Evolutionary conservation across 2,329 filamentous ascomycete species (phyloP), one percentile per base, ranked within the genome.

Genomic region (Orbilia ellipsospora): DNA sequence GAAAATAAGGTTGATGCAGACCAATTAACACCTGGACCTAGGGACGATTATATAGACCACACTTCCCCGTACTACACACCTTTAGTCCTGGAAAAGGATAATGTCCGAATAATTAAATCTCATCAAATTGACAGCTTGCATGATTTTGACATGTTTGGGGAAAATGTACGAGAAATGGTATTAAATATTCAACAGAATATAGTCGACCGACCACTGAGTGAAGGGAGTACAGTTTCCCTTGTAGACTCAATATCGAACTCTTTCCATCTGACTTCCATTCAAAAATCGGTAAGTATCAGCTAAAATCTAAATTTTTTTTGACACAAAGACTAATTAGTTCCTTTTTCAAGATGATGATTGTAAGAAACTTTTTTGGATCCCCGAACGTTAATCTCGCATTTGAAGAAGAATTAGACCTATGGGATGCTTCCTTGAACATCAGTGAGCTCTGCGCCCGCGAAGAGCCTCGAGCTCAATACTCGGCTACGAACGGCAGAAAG

Each of bases 91-190:
- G 44, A 18, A 3, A 16, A 13, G 5, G 67, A 72, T 55, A 72
- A 65, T 16, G 60, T 72, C 15, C 48, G 45, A 1, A 72, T 72
- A 15, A 26, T 64, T 12, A 57, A 65, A 15, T n/a, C 15, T 4
- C 31, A 45, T 1, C 18, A 16, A 26, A 52, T 59, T 16, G 42
- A 42, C 18, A 54, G 59, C 10, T 23, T 60, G 13, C 20, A 60
- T 26, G 6, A 26, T 15, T 20, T 26, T 16, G 60, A 72, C 18
- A 48, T 15, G 16, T 45, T 44, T 42, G 60, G 60, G 1, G 51
- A 18, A 65, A 52, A 26, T 15, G 52, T 72, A 7, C 13, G 20
- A 4, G 45, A 45, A 2, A 40, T 64, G 6, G 44, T 64, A 20
- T 4, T 45, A 0, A n/a, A 10, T 0, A 40, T 40, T 2, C 59